Base-by-base conservation (phyloP, 108 stramenopile species). In the Pseudonitzschia pungens region DNA sequence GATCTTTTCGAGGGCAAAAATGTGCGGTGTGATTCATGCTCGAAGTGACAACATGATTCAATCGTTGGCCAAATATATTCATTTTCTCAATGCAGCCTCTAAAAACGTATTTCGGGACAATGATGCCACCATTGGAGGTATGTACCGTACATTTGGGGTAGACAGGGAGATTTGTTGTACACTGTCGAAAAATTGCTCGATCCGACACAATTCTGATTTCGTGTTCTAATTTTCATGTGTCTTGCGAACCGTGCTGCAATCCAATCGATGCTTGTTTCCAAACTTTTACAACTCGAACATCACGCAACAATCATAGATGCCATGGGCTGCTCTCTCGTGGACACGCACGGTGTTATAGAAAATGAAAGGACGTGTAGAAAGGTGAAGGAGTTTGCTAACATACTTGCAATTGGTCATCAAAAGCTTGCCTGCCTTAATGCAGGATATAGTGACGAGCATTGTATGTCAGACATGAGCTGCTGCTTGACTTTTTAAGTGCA, bases 351-450 rank as follows among this genome's bases (percentile, higher is more conserved):
- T 21, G 40, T 62, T 4, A 12, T 62, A 0, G 12, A 40, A 8
- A 62, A 62, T 62, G 60, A 62, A 33, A 62, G 40, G 40, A 62
- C 32, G 20, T 62, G 60, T 40, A 10, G 60, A 0, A 62, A 62
- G 36, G 60, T 62, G 4, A 62, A 62, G n/a, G 60, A 62, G 31
- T 62, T 62, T 40, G 60, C 60, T 0, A 62, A 62, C 36, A 62
- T 62, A 36, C 36, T 62, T n/a, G 29, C 36, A 12, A 62, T 62
- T 62, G 60, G 60, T 62, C 60, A 62, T 18, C 60, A 62, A 62
- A 62, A 62, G n/a, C 60, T 33, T 29, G 32, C 60, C 3, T 62
- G 60, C 36, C 36, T 62, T 16, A 62, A 33, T 62, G 60, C 60
- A 20, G 60, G 60, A 62, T 40, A 40, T 6, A 62, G 36, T 20